Conservation (phyloP, 2,329 filamentous ascomycete species). For the Calonectria henricotiae region DNA sequence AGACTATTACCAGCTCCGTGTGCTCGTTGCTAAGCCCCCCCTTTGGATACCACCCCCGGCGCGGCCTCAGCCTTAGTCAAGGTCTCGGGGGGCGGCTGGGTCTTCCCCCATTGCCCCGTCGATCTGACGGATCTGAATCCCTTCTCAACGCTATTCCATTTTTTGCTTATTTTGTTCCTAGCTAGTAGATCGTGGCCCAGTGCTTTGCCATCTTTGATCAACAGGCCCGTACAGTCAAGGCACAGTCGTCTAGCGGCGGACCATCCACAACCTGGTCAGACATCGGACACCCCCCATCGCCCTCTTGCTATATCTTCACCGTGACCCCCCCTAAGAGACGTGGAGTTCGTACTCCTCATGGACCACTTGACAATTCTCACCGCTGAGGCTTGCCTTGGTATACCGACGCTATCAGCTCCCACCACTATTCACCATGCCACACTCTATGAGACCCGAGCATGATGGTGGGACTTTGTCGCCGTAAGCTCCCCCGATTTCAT, state of each 20-base stretch:
- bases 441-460: not conserved
- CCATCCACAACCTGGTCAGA: not conserved
- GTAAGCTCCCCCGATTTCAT: not conserved
- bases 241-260: not conserved
- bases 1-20: not conserved
- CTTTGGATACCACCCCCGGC: not conserved
- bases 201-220: not conserved
- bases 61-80: slow-evolving; percentile 12
- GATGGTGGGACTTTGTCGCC: not conserved
- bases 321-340: not conserved
- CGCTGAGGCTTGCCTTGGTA: not conserved
- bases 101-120: not conserved
- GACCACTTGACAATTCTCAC: too few relatives aligned
- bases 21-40: slow-evolving; percentile 4
- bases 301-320: slow-evolving; percentile 3
- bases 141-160: not conserved
- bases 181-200: not conserved
- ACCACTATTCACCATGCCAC: not conserved
- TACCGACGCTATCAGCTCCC: too few relatives aligned
- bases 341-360: not conserved
- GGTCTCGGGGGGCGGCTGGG: not conserved
- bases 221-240: not conserved
- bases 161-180: slow-evolving; percentile 4
- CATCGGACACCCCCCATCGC: not conserved
- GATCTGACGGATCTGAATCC: slow-evolving; percentile 1